A percentile compares a stretch with the other conserved stretches of the same genome.
phyloP scores from a whole-genome alignment of 2,329 filamentous ascomycete species.

The Beauveria asiatica region DNA sequence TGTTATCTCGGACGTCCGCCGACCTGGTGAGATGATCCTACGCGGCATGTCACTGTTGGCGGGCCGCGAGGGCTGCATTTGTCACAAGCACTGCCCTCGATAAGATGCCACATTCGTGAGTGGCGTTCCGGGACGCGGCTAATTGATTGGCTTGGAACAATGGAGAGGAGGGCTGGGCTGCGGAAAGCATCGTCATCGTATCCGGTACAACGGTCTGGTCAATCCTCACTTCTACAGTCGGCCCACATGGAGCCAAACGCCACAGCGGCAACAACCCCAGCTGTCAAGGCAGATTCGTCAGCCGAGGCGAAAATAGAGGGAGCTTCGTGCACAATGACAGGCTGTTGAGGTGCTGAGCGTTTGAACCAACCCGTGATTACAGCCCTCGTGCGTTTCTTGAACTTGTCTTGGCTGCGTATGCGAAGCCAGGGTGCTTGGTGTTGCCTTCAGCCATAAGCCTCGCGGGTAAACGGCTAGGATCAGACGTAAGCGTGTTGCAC shows the following conservation, averaged over 20 bases:
- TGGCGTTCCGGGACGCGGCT: not conserved
- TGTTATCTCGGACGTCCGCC: not conserved
- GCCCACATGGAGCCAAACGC: slow-evolving; percentile 2
- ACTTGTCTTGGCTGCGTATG: not conserved
- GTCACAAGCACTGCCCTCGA: not conserved
- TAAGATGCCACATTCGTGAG: not conserved
- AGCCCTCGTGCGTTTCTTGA: not conserved
- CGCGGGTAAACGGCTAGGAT: not conserved
- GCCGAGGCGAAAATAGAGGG: not conserved
- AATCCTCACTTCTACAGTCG: not conserved
- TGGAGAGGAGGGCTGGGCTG: not conserved
- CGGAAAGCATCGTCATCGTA: not conserved
- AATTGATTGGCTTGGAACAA: not conserved
- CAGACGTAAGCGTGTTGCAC: not conserved
- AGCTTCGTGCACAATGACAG: not conserved
- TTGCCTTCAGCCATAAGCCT: not conserved
- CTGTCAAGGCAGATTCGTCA: slow-evolving; percentile 7
- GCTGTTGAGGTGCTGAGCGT: not conserved
- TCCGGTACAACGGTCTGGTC: not conserved
- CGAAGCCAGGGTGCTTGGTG: not conserved
- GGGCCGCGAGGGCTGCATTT: not conserved
- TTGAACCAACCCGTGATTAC: not conserved
- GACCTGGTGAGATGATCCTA: not conserved
- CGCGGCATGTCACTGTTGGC: not conserved
- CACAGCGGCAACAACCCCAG: not conserved